phyloP scores from a whole-genome alignment of 2,329 filamentous ascomycete genomes.

The Claviceps lovelessii region DNA sequence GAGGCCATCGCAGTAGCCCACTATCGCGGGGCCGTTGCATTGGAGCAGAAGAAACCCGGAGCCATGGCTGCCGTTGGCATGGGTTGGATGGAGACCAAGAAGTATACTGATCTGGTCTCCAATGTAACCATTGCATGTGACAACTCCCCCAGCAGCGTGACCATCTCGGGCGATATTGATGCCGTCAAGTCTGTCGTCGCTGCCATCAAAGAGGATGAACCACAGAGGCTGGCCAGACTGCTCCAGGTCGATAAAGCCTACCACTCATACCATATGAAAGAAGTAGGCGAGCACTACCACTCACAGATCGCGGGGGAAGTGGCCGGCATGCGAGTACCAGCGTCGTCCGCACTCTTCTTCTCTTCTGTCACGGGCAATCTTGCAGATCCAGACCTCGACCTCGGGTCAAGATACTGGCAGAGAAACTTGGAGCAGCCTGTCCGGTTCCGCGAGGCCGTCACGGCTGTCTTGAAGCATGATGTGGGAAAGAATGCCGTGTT shows the following conservation, averaged over 20 bases:
- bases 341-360: neutral
- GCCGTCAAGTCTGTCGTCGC: conserved; percentile 25
- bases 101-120: neutral
- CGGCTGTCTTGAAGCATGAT: neutral
- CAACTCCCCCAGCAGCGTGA: conserved; percentile 33
- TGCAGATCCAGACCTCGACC: neutral
- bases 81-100: neutral
- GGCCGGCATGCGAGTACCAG: neutral
- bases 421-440: conserved; percentile 7
- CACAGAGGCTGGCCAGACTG: conserved; percentile 24
- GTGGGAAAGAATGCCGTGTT: conserved; percentile 1
- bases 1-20: conserved; percentile 22
- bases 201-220: conserved; percentile 20
- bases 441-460: conserved; percentile 4
- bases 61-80: conserved; percentile 5
- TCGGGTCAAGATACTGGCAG: conserved; percentile 5
- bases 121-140: conserved; percentile 11
- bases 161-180: conserved; percentile 17
- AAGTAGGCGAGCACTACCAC: neutral
- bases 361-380: conserved; percentile 2
- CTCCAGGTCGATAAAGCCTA: conserved; percentile 29
- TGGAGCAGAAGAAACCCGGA: neutral
- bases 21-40: conserved; percentile 11
- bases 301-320: neutral
- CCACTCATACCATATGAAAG: conserved; percentile 18